Base-by-base conservation (phyloP, 2,329 filamentous ascomycete genomes). In the Nannizzia gypsea region DNA sequence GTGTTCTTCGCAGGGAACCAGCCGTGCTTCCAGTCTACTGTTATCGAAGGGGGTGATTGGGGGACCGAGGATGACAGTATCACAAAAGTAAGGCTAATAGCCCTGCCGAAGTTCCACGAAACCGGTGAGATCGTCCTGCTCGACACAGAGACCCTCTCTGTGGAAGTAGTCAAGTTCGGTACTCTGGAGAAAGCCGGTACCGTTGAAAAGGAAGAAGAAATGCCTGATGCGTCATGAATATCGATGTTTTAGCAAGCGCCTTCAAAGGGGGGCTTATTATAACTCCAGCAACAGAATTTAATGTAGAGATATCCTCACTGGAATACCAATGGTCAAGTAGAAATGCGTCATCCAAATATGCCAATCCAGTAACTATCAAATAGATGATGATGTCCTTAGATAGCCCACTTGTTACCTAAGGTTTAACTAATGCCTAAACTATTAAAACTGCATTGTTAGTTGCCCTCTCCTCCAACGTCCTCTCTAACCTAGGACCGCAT, bases 1-100 rank as follows among this genome's bases (percentile, higher is more conserved):
- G 78, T 99, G 34, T 97, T 90, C 75, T 89, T 99, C 71, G 87
- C 88, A 1, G 91, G 91, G 15, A 90, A 88, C 66, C 90, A 96
- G 72, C 86, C 89, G 2, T 78, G 79, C 58, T 95, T 95, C 71
- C 85, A 83, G 57, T 91, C 87, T 2, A 82, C 80, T 31, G 72
- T 86, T 1, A 85, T 95, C 38, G 76, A 85, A 46, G 44, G 40
- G 8, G 68, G 65, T 9, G 60, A 70, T 11, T 69, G 72, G 56
- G 72, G 68, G 6, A 63, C 67, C 2, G 72, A 74, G 42, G 67
- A 69, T 5, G 67, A 72, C 11, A 72, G 72, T 68, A 59, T 63
- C 1, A 70, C 68, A n/a, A 75, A 76, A 17, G 87, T 96, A 6
- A 80, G 90, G 46, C 76, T 97, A 2, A 77, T 99, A n/a, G 81